Evolutionary conservation across 2,329 filamentous ascomycete genomes (phyloP), one percentile per base, ranked within the genome.

Genomic region (Colletotrichum brevisporum): DNA sequence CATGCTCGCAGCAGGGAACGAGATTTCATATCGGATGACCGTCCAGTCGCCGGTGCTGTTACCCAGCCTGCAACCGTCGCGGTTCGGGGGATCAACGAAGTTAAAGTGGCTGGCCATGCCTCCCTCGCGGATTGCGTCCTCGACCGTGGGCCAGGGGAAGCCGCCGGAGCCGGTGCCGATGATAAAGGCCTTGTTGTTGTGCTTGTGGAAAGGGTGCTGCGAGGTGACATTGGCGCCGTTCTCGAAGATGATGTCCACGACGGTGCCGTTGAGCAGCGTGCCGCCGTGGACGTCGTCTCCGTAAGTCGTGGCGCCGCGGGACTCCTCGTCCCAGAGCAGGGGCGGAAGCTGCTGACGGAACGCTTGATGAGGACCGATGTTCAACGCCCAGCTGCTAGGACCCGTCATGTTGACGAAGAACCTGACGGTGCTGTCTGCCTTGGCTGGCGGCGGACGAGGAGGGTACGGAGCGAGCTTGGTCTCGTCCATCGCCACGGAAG

Each of bases 381-480:
- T 68, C 31, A 65, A 15, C 10, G 61, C 61, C 65, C 65, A 68
- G 21, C 53, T 65, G 31, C 54, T 54, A n/a, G 61, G 65, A 6
- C 61, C 61, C 4, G 61, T 68, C 65, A 65, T 68, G 41, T 68
- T 68, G n/a, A 68, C 61, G 24, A 68, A 68, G 54, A 68, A 68
- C 48, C 41, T 65, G 39, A 68, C 36, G 13, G 54, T 65, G 31
- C 50, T 65, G 15, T 68, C 65, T 16, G 65, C 39, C 41, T 59
- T 65, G 1, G 60, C 48, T 9, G 65, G 65, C 5, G 65, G 65
- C 24, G 65, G 41, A 6, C 48, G 60, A 13, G 48, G n/a, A 8
- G 65, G 61, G n/a, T 65, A 65, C 8, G 65, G 65, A 0, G 65
- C 60, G 4, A 68, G 65, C 41, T 65, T 68, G 4, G 41, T 65